A percentile compares a stretch with the other conserved stretches of the same genome.
phyloP scores from a whole-genome alignment of 257 asterid genomes.

The Plantago ovata region DNA sequence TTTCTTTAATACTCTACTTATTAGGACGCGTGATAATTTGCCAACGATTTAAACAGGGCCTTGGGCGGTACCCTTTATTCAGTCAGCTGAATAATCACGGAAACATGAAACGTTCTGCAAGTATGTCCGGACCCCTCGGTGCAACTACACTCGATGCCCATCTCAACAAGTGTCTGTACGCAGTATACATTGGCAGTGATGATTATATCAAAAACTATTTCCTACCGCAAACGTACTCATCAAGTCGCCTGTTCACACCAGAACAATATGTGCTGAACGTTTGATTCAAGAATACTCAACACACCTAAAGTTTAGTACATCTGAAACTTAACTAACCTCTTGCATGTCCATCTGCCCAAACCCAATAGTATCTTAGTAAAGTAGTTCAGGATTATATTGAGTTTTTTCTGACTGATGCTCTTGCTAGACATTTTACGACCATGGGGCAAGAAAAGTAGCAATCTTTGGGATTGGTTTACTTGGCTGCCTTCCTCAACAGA shows the following conservation, averaged over 20 bases:
- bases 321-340: no score
- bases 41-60: no score
- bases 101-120: no score
- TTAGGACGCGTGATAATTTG: no score
- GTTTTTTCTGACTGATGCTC: no score
- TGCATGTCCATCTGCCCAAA: no score
- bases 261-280: constrained; percentile 27
- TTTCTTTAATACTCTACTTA: no score
- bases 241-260: constrained; percentile 14
- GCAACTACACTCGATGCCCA: neutral
- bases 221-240: constrained; percentile 19
- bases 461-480: constrained; percentile 37
- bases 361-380: no score
- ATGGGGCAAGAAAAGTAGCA: constrained; percentile 54
- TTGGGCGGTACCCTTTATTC: no score
- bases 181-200: constrained; percentile 34
- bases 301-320: constrained; percentile 27
- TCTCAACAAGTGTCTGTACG: constrained; percentile 36
- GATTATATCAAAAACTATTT: constrained; percentile 47
- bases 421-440: constrained; percentile 35
- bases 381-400: no score
- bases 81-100: no score
- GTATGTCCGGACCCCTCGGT: no score
- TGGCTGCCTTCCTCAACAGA: constrained; percentile 42
- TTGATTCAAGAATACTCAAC: constrained; percentile 22